Base-by-base conservation (phyloP, 2,329 filamentous ascomycete genomes). In the Colletotrichum spaethianum region DNA sequence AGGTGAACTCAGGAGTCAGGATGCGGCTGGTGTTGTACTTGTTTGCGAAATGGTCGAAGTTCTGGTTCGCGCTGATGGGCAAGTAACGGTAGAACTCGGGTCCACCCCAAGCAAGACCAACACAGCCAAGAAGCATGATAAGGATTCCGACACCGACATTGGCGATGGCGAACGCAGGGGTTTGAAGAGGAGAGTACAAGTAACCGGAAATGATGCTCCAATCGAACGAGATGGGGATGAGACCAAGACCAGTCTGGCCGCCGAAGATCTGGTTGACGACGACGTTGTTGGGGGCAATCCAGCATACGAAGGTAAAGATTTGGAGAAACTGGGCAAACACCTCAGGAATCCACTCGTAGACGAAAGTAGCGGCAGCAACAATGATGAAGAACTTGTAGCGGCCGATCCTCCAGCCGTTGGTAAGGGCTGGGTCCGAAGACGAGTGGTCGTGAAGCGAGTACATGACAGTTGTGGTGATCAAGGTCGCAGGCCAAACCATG, bases 201-300 rank as follows among this genome's bases (percentile, higher is more conserved):
- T 86, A 89, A 38, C 86, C 86, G 46, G 85, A 86, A 75, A 87
- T 80, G 67, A 82, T 79, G 4, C 80, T 83, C 84, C 86, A 87
- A 75, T 87, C 86, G 73, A 92, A 91, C 0, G 88, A 90, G n/a
- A 90, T 86, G 8, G 90, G 89, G 68, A 91, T 85, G 20, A 92
- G 79, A 1, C 89, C 90, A 31, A 91, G 82, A 1, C 90, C 89
- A 18, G 87, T 88, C 74, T 83, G 84, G 3, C 87, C 87, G 7
- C 90, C 90, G 72, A 91, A 91, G n/a, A 92, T 76, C 79, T 91
- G 89, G 78, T 91, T 91, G 73, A 91, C 79, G n/a, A 89, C 78
- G 5, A 88, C 83, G 70, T 86, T 90, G 63, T 91, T 83, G 11
- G 90, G 90, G n/a, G 87, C 88, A 70, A 91, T 88, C 84, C 84